Conservation (phyloP, 345 rosid species). For the Pistacia vera region DNA sequence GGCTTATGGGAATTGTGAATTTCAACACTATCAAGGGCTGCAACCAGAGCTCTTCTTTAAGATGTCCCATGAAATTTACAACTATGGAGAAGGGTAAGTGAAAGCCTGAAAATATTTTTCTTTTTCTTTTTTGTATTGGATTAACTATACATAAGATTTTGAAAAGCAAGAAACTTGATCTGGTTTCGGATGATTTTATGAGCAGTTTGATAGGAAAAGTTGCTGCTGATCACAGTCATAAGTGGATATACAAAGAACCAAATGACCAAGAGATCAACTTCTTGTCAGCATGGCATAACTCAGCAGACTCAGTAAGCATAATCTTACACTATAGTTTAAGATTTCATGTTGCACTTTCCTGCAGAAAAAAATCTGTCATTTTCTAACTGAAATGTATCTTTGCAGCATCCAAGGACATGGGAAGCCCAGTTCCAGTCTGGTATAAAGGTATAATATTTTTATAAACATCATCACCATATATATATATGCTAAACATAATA, state of each 20-base stretch:
- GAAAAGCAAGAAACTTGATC: constrained; percentile 18
- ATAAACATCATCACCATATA: constrained; percentile 12
- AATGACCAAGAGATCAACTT: constrained; percentile 90
- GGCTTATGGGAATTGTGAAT: constrained; percentile 57
- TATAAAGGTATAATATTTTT: constrained; percentile 58
- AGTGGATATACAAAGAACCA: constrained; percentile 95
- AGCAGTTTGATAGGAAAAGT: constrained; percentile 92
- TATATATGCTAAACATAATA: not conserved
- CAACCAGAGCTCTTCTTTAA: constrained; percentile 97
- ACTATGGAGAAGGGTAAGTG: constrained; percentile 95
- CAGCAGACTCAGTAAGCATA: constrained; percentile 85
- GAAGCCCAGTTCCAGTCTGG: constrained; percentile 98
- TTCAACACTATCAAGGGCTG: constrained; percentile 82
- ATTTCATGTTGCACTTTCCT: constrained; percentile 8
- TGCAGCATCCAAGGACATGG: constrained; percentile 96
- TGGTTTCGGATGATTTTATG: not conserved
- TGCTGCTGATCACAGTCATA: constrained; percentile 94
- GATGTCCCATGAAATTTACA: constrained; percentile 99
- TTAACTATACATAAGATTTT: not conserved
- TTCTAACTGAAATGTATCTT: constrained; percentile 3
- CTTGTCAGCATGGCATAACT: constrained; percentile 93
- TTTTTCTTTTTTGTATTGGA: not conserved
- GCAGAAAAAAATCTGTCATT: constrained; percentile 9
- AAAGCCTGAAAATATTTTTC: not conserved
- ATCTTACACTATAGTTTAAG: not conserved